These are phyloP conservation scores for Metschnikowia drakensbergensis DNA, from an alignment of 805 yeast species.

Conservation along the genomic window DNA sequence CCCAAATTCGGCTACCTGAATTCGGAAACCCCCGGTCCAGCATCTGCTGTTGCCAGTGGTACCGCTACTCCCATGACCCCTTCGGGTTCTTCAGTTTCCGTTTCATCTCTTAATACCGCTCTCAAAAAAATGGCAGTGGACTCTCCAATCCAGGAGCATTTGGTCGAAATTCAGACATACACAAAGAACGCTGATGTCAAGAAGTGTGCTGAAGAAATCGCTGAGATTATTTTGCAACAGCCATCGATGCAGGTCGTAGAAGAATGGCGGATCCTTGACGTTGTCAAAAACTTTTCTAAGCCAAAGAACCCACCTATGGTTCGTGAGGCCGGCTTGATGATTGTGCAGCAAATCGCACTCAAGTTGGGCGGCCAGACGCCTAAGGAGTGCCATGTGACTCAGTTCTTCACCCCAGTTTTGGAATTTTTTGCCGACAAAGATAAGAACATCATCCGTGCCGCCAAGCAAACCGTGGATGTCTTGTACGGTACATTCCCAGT, in stretches of 20 bases:
- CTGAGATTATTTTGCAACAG: slow-evolving; percentile 46
- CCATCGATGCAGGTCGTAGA: slow-evolving; percentile 39
- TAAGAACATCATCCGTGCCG: slow-evolving; percentile 77
- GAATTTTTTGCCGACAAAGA: slow-evolving; percentile 86
- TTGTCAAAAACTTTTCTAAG: slow-evolving; percentile 62
- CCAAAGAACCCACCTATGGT: slow-evolving; percentile 69
- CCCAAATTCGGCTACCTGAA: slow-evolving; percentile 9
- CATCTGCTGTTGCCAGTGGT: slow-evolving; percentile 28
- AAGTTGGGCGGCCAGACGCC: slow-evolving; percentile 67
- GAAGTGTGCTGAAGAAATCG: slow-evolving; percentile 51
- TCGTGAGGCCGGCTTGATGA: slow-evolving; percentile 71
- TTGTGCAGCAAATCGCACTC: slow-evolving; percentile 55
- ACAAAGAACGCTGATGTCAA: slow-evolving; percentile 52
- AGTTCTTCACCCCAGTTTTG: slow-evolving; percentile 57
- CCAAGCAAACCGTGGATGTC: slow-evolving; percentile 72
- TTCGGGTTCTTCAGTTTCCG: slow-evolving; percentile 61
- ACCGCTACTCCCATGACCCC: slow-evolving; percentile 34
- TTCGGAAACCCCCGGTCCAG: slow-evolving; percentile 13
- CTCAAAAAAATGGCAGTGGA: slow-evolving; percentile 55
- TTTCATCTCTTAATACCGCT: slow-evolving; percentile 69
- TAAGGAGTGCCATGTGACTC: slow-evolving; percentile 68
- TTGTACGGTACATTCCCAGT: slow-evolving; percentile 66
- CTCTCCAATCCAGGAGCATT: slow-evolving; percentile 61
- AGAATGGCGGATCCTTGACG: slow-evolving; percentile 64
- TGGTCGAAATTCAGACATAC: slow-evolving; percentile 50